Conservation (phyloP, 139 green algal genomes). For the Coccomyxa sp. region DNA sequence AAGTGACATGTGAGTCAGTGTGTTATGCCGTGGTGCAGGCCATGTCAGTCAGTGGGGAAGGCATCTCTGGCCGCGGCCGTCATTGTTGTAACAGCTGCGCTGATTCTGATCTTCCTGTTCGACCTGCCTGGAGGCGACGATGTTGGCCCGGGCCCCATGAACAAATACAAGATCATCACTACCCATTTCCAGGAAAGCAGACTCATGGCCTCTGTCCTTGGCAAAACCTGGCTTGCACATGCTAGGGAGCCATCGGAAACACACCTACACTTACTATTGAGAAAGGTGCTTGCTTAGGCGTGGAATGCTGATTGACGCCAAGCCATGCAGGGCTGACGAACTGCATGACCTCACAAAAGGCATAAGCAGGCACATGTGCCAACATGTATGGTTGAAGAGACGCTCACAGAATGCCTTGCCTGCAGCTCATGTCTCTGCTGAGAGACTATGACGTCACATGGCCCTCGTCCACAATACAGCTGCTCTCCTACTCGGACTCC, state of each 20-base stretch:
- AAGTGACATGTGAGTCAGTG: neutral
- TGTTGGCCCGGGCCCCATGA: conserved; percentile 23
- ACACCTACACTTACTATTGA: too few relatives aligned
- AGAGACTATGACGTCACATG: conserved; percentile 38
- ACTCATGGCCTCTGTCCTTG: too few relatives aligned
- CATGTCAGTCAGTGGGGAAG: neutral
- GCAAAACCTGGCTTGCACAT: too few relatives aligned
- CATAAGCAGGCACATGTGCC: too few relatives aligned
- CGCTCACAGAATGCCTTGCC: neutral
- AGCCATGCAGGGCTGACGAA: too few relatives aligned
- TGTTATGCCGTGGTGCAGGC: neutral
- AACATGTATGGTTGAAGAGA: too few relatives aligned
- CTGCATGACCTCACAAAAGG: too few relatives aligned
- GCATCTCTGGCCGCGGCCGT: neutral
- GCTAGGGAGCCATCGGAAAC: too few relatives aligned
- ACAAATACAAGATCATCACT: conserved; percentile 42
- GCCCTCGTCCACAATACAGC: conserved; percentile 18
- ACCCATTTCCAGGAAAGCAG: conserved; percentile 32
- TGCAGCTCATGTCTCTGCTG: conserved; percentile 40
- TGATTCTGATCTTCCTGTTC: conserved; percentile 25
- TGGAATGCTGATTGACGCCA: too few relatives aligned
- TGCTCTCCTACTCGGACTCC: conserved; percentile 27
- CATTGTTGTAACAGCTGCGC: conserved; percentile 10
- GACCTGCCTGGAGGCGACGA: conserved; percentile 22
- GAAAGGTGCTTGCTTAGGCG: too few relatives aligned